Evolutionary conservation across 2,329 filamentous ascomycete species (phyloP), one percentile per base, ranked within the genome.

Genomic region (Talaromyces funiculosus): DNA sequence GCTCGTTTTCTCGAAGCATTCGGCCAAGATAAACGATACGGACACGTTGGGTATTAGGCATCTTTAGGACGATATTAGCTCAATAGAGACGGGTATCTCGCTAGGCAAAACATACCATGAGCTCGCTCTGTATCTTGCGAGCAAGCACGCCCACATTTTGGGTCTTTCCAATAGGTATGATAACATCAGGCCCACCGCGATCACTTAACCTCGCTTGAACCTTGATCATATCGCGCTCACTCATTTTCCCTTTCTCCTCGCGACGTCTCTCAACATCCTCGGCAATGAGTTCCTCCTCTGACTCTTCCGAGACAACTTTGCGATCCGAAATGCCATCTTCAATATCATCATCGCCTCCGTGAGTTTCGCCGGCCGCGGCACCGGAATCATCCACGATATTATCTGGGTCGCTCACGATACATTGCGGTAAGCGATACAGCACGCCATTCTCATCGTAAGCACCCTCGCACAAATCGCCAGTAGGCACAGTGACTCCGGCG

Each of bases 1-100:
- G 81, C 20, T 83, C 72, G 58, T 81, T 81, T 64, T 93, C 90
- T 65, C 86, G 86, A 49, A 96, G 81, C 55, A 92, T 84, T 71
- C 86, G 90, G 66, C 92, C 92, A 74, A 94, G 82, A 72, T 96
- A 95, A 20, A 86, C 87, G 62, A 96, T 83, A 58, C 85, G 85
- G 55, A 96, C 79, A 53, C 80, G 83, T 63, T 84, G 85, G 47
- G 77, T 78, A 7, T 78, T 71, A 1, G 81, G 73, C 33, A 92
- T 77, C 88, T 89, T 66, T 18, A 40, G 16, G 12, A 8, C n/a
- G 8, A 42, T 10, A n/a, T 58, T 37, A 58, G 29, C 6, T 57
- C 31, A 38, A 38, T 4, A 1, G 43, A 43, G 29, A n/a, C 29
- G 16, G n/a, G 5, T 59, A 22, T 24, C 26, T 59, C 6, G 51